Evolutionary conservation across 1,284 basidiomycete species (phyloP), one percentile per base, ranked within the genome.

Genomic region (Naganishia sp.): DNA sequence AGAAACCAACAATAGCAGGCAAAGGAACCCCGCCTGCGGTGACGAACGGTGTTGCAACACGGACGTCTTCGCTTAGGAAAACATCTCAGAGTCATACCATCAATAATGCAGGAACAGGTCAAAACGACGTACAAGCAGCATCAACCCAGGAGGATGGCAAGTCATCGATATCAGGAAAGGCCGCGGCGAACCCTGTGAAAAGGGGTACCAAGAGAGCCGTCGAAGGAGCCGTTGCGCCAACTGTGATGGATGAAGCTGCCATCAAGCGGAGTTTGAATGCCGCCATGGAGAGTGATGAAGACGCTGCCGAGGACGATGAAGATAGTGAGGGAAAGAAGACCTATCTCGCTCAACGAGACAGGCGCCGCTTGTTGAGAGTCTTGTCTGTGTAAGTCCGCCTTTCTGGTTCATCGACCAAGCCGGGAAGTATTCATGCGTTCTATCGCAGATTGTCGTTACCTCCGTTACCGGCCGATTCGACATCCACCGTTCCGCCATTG

Each of bases 151-250:
- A 39, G 36, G 36, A 39, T 39, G 36, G 36, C 36, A 23, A n/a
- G 16, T 5, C 45, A 15, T 31, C 13, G 53, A 16, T 6, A 18
- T 31, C 53, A 31, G 16, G 53, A 2, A 55, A 28, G 6, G 16
- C 9, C 21, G 36, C n/a, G 2, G n/a, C 10, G 28, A 39, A 39
- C 13, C 4, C 4, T 39, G 31, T 31, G 53, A 61, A 52, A 31
- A 42, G 59, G 39, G 59, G 59, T 15, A 61, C 48, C 25, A 61
- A 61, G 25, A 46, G 59, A 42, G 48, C 46, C 18, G 21, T 39
- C 18, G 59, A 61, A 18, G 59, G 59, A 6, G 48, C 46, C 25
- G 6, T 45, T 15, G 55, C 23, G 15, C 42, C 39, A 18, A 25
- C 57, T 13, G 42, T 44, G 33, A 48, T 50, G 18, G 59, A 61